Base-by-base conservation (phyloP, 495 filamentous ascomycete species). In the Hypoxylon rickii region DNA sequence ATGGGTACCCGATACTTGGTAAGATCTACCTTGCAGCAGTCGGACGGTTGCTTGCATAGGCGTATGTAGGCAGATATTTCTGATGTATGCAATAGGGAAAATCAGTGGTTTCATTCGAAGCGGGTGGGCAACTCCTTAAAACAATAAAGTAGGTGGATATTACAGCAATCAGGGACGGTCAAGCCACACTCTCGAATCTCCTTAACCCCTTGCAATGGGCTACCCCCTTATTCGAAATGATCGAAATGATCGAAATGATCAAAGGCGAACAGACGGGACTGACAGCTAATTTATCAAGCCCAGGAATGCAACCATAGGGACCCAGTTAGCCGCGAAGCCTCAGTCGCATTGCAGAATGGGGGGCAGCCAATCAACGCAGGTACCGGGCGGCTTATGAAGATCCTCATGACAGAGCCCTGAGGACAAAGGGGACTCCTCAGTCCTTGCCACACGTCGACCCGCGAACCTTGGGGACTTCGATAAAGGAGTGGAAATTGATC, bases 321-420 rank as follows among this genome's bases (percentile, higher is more conserved):
- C 56, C 45, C 41, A 49, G 52, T 57, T 51, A 56, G 41, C 52
- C 37, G 44, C 52, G 24, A 57, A 48, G 38, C 52, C 34, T 40
- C 26, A 17, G 52, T 63, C 50, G 43, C 43, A 63, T 63, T 53
- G 43, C 53, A 53, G 59, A 41, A 15, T 34, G 31, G 24, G n/a
- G 15, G 15, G 22, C 3, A 17, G 42, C 53, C 59, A 57, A 63
- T 63, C 17, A 53, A 37, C 24, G 11, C 24, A 44, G 41, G 32
- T 56, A 42, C 51, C 47, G 43, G 40, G 51, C 52, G 48, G 53
- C 37, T 62, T 31, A 50, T 57, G 59, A 57, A 53, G 59, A 63
- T 63, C 59, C 44, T 63, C 44, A 50, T 63, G 48, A 57, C n/a
- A n/a, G n/a, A n/a, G n/a, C n/a, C n/a, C n/a, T n/a, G n/a, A n/a